A percentile compares a stretch with the other conserved stretches of the same genome.
Evolutionary conservation across 192 early-diverging fungal genomes (phyloP).

Genomic region (Entophlyctis luteolus): DNA sequence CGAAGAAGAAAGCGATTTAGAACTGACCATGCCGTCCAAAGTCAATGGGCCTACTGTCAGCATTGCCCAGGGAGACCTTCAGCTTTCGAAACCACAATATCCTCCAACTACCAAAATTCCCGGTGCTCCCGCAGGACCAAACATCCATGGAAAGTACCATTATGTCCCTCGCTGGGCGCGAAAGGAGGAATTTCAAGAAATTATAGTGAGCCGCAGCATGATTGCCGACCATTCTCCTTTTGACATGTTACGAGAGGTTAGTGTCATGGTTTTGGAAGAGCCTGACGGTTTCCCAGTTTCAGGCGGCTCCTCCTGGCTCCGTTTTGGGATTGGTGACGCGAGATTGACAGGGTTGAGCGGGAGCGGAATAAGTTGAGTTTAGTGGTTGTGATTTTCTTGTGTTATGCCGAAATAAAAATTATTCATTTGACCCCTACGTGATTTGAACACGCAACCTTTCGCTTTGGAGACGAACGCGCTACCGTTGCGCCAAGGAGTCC

Average conservation of each 20-base stretch:
- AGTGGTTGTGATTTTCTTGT: too few relatives aligned
- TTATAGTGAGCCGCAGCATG: conserved; percentile 31
- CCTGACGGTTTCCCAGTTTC: conserved; percentile 11
- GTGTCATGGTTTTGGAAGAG: neutral
- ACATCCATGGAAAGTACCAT: conserved; percentile 26
- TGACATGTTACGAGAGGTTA: conserved; percentile 28
- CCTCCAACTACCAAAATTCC: neutral
- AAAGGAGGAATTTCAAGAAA: conserved; percentile 34
- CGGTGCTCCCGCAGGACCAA: neutral
- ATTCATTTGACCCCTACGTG: too few relatives aligned
- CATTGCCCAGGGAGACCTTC: neutral
- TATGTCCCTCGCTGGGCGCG: conserved; percentile 32
- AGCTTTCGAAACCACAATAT: conserved; percentile 22
- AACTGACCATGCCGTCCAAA: neutral
- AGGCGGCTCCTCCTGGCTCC: conserved; percentile 27
- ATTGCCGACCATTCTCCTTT: conserved; percentile 33
- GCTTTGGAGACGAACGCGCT: too few relatives aligned
- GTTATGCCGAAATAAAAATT: too few relatives aligned
- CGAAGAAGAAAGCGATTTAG: neutral
- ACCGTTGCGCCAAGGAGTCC: too few relatives aligned
- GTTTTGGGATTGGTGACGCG: conserved; percentile 26
- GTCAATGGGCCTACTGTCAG: neutral
- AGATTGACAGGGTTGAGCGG: conserved; percentile 11
- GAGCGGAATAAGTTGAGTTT: too few relatives aligned
- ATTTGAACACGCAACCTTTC: too few relatives aligned